Percentiles rank a stretch among this genome's conserved stretches.
Conservation (phyloP, 208 protist genomes). For the Leishmania martiniquensis region DNA sequence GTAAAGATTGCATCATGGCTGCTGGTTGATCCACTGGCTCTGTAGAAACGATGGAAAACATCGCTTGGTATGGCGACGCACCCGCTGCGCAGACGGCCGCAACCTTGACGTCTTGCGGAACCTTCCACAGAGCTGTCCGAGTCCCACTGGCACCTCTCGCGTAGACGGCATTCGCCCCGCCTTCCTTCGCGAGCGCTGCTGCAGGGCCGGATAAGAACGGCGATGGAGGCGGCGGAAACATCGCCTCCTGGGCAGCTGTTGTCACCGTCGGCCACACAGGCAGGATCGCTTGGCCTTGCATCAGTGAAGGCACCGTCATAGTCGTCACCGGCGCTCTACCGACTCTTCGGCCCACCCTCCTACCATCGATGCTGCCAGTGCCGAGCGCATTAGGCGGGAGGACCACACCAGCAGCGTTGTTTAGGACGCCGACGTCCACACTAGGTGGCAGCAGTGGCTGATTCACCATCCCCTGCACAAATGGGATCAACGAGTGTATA, state of each 20-base stretch:
- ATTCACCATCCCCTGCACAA: conserved; percentile 46
- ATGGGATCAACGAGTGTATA: conserved; percentile 74
- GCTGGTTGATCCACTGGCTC: neutral
- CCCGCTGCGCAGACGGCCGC: neutral
- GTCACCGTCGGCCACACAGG: neutral
- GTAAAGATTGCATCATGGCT: no score
- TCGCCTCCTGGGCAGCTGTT: neutral
- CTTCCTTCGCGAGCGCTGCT: neutral
- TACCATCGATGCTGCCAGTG: neutral
- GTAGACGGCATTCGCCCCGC: neutral
- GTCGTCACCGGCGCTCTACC: neutral
- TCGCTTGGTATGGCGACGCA: neutral
- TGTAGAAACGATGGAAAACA: neutral
- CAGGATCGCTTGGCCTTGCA: neutral
- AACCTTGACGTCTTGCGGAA: neutral
- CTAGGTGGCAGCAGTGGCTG: conserved; percentile 23
- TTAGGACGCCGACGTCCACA: neutral
- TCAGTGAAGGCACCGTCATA: neutral
- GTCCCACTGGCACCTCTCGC: neutral
- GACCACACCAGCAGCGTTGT: conserved; percentile 7
- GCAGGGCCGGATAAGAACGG: neutral
- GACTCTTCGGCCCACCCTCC: neutral
- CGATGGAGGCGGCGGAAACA: neutral
- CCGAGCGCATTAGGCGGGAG: neutral
- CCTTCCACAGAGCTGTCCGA: neutral